Percentiles rank a stretch among this genome's conserved stretches.
These are phyloP conservation scores for Aspergillus sp. DNA, from an alignment of 2,329 filamentous ascomycete species.

Conservation along the genomic window DNA sequence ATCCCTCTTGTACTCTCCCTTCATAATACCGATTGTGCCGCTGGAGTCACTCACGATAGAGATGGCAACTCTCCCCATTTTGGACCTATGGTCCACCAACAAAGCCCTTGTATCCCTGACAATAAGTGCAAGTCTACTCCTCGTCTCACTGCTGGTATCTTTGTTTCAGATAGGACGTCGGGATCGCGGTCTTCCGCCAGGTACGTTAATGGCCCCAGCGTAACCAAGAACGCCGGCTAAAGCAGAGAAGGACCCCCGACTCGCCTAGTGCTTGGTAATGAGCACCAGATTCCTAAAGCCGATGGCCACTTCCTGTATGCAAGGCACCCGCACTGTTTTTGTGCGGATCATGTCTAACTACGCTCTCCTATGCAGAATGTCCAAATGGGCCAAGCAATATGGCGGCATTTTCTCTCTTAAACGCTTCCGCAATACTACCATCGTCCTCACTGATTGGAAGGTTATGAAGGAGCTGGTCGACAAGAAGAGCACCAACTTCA, in stretches of 20 bases:
- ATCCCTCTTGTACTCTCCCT: background rate
- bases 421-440: slow-evolving; percentile 38
- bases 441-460: slow-evolving; percentile 41
- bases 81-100: background rate
- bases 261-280: background rate
- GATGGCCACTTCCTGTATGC: slow-evolving; percentile 1
- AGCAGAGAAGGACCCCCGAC: background rate
- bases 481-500: slow-evolving; percentile 45
- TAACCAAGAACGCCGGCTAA: background rate
- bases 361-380: slow-evolving; percentile 30
- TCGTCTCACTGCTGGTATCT: background rate
- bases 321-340: background rate
- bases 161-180: background rate
- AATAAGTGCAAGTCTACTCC: background rate
- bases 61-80: background rate
- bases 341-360: background rate
- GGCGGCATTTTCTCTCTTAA: slow-evolving; percentile 46
- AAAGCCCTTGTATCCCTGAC: background rate
- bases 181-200: background rate
- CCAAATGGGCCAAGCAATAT: slow-evolving; percentile 44
- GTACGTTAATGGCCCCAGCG: background rate
- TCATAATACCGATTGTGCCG: background rate
- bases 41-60: background rate
- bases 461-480: slow-evolving; percentile 46
- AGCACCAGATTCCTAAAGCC: background rate